phyloP scores from a whole-genome alignment of 225 moss, liverwort and hornwort genomes.

The Bryum argenteum region DNA sequence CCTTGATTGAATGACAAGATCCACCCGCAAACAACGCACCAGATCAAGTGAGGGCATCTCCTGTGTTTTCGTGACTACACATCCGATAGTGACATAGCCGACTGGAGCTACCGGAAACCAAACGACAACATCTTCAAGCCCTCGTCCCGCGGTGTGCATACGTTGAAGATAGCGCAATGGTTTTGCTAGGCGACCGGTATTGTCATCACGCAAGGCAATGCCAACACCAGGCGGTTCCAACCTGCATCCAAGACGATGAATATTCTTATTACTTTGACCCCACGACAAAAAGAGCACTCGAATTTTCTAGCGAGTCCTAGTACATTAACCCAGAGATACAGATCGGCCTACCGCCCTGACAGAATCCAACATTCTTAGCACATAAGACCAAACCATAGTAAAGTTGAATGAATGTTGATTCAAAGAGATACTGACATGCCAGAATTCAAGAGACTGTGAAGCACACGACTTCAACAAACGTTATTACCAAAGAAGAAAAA shows the following conservation, averaged over 20 bases:
- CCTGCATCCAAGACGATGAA: slow-evolving; percentile 41
- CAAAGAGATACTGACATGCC: neutral
- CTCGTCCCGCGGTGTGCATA: slow-evolving; percentile 87
- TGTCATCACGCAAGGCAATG: slow-evolving; percentile 78
- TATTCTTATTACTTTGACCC: slow-evolving; percentile 7
- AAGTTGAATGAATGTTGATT: slow-evolving; percentile 17
- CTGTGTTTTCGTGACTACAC: slow-evolving; percentile 74
- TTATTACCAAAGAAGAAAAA: neutral
- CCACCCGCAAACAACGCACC: slow-evolving; percentile 81
- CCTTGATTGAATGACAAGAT: slow-evolving; percentile 71
- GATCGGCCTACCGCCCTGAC: slow-evolving; percentile 7
- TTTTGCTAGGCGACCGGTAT: slow-evolving; percentile 70
- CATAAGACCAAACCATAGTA: slow-evolving; percentile 2
- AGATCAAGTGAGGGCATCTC: slow-evolving; percentile 75
- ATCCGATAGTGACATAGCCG: slow-evolving; percentile 91
- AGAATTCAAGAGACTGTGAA: neutral
- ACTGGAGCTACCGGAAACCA: slow-evolving; percentile 96
- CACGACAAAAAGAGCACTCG: neutral
- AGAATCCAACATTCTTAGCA: slow-evolving; percentile 5
- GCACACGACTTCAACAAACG: neutral
- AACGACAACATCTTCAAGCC: slow-evolving; percentile 80
- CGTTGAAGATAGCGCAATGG: slow-evolving; percentile 84
- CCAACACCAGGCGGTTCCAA: slow-evolving; percentile 92
- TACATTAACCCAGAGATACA: slow-evolving; percentile 12
- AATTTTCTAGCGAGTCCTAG: neutral